Percentiles rank a stretch among this genome's conserved stretches.
Evolutionary conservation across 805 yeast species (phyloP).

Genomic region (Yarrowia alimentaria): DNA sequence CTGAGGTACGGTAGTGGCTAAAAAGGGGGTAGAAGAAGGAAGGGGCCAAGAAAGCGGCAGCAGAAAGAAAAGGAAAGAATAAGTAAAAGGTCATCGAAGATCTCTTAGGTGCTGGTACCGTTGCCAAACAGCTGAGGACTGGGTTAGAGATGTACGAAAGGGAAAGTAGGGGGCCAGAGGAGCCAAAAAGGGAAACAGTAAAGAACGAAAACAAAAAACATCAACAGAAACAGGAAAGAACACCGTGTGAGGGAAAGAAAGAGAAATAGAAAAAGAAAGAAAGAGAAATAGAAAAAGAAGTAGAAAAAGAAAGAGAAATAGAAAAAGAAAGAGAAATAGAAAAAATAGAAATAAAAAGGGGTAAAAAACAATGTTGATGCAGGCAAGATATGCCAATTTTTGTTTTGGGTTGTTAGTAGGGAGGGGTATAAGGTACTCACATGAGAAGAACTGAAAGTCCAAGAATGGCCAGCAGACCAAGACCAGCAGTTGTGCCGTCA

Average conservation of each 20-base stretch:
- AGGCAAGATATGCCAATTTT: too few species aligned
- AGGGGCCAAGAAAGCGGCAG: too few species aligned
- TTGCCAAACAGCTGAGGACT: too few species aligned
- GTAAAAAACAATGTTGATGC: too few species aligned
- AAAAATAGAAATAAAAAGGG: neutral
- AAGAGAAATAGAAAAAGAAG: neutral
- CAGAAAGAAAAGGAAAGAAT: too few species aligned
- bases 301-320: neutral
- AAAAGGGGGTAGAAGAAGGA: too few species aligned
- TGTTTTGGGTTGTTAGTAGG: constrained; percentile 4
- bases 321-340: neutral
- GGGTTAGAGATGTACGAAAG: neutral
- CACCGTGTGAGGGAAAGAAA: neutral
- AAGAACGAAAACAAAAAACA: neutral
- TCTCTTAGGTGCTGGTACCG: too few species aligned
- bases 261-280: neutral
- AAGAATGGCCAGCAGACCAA: constrained; percentile 15
- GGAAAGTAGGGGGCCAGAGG: neutral
- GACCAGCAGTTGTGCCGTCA: constrained; percentile 13
- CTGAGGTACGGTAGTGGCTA: too few species aligned
- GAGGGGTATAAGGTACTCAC: constrained; percentile 4
- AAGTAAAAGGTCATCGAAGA: too few species aligned
- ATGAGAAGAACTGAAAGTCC: constrained; percentile 9
- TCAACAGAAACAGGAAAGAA: neutral
- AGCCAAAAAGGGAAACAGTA: neutral